phyloP scores from a whole-genome alignment of 2,329 filamentous ascomycete genomes.

The Sarocladium oryzae region DNA sequence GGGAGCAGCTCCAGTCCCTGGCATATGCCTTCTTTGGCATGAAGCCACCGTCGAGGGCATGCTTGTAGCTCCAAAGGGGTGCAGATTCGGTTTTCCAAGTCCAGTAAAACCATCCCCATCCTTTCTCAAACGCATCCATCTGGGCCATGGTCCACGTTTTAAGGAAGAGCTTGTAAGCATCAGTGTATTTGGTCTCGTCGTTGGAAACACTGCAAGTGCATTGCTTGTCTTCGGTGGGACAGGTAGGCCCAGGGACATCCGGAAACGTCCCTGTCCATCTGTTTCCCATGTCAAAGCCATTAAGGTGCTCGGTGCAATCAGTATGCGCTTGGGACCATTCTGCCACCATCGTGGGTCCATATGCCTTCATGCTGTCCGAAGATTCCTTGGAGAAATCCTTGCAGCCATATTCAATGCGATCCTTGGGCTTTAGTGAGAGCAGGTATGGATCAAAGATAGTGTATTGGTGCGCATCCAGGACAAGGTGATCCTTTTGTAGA shows the following conservation, averaged over 20 bases:
- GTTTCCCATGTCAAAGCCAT: constrained; percentile 62
- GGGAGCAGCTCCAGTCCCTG: constrained; percentile 1
- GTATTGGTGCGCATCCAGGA: constrained; percentile 76
- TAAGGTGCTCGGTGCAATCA: constrained; percentile 51
- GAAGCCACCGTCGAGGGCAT: constrained; percentile 52
- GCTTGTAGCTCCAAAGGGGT: constrained; percentile 69
- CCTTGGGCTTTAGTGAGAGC: constrained; percentile 56
- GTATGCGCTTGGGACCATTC: constrained; percentile 77
- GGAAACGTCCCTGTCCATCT: constrained; percentile 67
- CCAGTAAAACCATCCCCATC: constrained; percentile 80
- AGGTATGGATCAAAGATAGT: constrained; percentile 69
- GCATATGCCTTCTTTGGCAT: constrained; percentile 53
- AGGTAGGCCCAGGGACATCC: constrained; percentile 51
- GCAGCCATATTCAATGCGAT: constrained; percentile 65
- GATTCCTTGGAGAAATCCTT: constrained; percentile 60
- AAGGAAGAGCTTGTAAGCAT: constrained; percentile 60
- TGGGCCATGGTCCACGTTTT: constrained; percentile 68
- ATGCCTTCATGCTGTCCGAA: constrained; percentile 48
- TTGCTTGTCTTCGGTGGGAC: constrained; percentile 42
- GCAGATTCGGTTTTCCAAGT: constrained; percentile 70
- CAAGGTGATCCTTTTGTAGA: constrained; percentile 44
- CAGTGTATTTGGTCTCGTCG: constrained; percentile 45
- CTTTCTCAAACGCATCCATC: constrained; percentile 66
- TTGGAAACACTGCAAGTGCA: constrained; percentile 61
- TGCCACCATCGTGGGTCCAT: constrained; percentile 68